Base-by-base conservation (phyloP, 1,284 basidiomycete genomes). In the Cerioporus squamosus region DNA sequence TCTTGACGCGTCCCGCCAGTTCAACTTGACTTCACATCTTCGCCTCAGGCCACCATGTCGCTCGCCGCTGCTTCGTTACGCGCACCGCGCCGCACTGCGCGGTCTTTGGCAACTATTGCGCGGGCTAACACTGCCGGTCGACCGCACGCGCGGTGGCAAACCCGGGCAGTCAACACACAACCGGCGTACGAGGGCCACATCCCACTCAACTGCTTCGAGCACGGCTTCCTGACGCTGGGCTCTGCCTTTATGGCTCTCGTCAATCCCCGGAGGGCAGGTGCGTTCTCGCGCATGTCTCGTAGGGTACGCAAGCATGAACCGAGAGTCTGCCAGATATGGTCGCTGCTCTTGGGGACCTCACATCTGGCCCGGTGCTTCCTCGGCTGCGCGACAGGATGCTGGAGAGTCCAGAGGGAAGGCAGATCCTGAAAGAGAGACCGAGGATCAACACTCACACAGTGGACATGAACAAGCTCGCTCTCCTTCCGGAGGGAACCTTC, bases 321-420 rank as follows among this genome's bases (percentile, higher is more conserved):
- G 7, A 40, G 46, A 53, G 42, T 51, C 47, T 39, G 44, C 63
- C 50, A 95, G 95, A 98, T 74, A 94, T 98, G 88, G 86, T 98
- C 44, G 95, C 96, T 20, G 91, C 93, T 7, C 82, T 97, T 9
- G 93, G 91, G 23, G 96, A 98, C 75, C 93, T 93, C 0, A 95
- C 94, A 0, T 91, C 94, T 8, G 88, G 91, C 2, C 85, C 88
- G 0, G 88, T 90, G 61, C 81, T 99, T n/a, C 86, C 91, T 3
- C 81, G 83, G 42, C 77, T 98, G 51, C 87, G 94, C 40, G 88
- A 93, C 59, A 75, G 77, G 43, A 95, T 98, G 93, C 82, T 92
- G 1, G 80, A 83, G 39, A 89, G 88, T 66, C 76, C 86, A 6
- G 94, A 95, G 74, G 95, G 94, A 5, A 81, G 94, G 46, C 82